Base-by-base conservation (phyloP, 257 asterid species). In the Paulownia fortunei region DNA sequence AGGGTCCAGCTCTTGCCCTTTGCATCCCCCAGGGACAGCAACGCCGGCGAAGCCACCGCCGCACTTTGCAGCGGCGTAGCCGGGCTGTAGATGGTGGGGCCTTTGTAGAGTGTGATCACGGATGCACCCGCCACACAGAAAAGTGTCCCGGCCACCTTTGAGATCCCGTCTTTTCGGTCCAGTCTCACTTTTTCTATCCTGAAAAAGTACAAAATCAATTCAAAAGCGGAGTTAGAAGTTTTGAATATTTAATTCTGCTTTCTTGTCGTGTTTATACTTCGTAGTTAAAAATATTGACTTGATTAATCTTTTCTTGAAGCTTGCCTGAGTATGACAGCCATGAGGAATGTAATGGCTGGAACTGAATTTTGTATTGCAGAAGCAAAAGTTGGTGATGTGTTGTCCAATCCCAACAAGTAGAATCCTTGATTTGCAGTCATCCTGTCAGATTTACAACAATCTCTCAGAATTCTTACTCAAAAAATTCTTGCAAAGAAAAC, bases 351-450 rank as follows among this genome's bases (percentile, higher is more conserved):
- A 68, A 95, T 90, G 81, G 99, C 99, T 5, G 99, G 99, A 74
- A 95, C 99, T 11, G 98, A 95, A 49, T 95, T 95, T 65, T 95
- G 99, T 24, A 95, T 93, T 7, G 99, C 98, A 2, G 99, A 95
- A 26, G 99, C 99, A 81, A 95, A 95, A 3, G 99, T 95, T 1
- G 99, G 99, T 0, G 99, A 93, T 26, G 99, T 95, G 81, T 93
- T 82, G 80, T 95, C 99, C 85, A 95, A 82, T 19, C 99, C 99
- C 91, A 95, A 74, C 87, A 95, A 84, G 87, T 95, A 95, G 76
- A 95, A 95, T 59, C 96, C 97, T 80, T 95, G 99, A 52, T 95
- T 95, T 78, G 99, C 99, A 8, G 99, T 95, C 24, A 95, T 95
- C 69, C 99, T 94, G 87, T 42, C 27, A 64, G 9, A 13, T 44